Evolutionary conservation across 495 filamentous ascomycete genomes (phyloP).

Genomic region (Aspergillus bertholletiae): DNA sequence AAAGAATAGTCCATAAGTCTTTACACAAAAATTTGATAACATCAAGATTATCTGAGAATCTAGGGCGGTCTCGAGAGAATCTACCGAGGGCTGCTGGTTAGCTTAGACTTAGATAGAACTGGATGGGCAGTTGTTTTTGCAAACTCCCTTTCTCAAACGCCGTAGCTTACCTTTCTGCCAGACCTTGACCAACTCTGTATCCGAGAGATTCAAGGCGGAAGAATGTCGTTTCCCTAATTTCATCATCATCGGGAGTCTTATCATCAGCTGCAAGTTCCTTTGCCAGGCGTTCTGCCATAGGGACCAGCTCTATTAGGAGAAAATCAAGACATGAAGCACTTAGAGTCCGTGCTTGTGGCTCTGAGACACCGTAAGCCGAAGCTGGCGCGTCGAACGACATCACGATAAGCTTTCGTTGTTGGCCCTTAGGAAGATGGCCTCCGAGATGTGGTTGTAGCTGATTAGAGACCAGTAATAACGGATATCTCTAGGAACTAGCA

Average conservation of each 20-base stretch:
- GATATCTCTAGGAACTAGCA: not conserved
- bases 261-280: slow-evolving; percentile 34
- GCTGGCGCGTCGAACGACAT: slow-evolving; percentile 76
- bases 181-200: slow-evolving; percentile 88
- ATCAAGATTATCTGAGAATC: slow-evolving; percentile 82
- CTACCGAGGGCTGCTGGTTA: slow-evolving; percentile 36
- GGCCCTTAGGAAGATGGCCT: not conserved
- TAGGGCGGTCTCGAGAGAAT: slow-evolving; percentile 82
- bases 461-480: not conserved
- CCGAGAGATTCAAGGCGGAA: slow-evolving; percentile 81
- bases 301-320: slow-evolving; percentile 92
- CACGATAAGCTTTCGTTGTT: slow-evolving; percentile 5
- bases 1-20: slow-evolving; percentile 90
- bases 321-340: slow-evolving; percentile 83
- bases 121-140: too few relatives aligned
- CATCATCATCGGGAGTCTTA: slow-evolving; percentile 63
- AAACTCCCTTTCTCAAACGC: not conserved
- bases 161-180: slow-evolving; percentile 76
- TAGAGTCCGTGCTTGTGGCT: slow-evolving; percentile 74
- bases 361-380: slow-evolving; percentile 67
- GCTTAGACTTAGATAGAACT: not conserved
- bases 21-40: slow-evolving; percentile 98
- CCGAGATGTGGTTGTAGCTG: slow-evolving; percentile 1
- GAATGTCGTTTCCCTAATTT: slow-evolving; percentile 76
- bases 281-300: slow-evolving; percentile 79